These are phyloP conservation scores for Fusarium xyrophilum DNA, from an alignment of 2,329 filamentous ascomycete species.

Conservation along the genomic window DNA sequence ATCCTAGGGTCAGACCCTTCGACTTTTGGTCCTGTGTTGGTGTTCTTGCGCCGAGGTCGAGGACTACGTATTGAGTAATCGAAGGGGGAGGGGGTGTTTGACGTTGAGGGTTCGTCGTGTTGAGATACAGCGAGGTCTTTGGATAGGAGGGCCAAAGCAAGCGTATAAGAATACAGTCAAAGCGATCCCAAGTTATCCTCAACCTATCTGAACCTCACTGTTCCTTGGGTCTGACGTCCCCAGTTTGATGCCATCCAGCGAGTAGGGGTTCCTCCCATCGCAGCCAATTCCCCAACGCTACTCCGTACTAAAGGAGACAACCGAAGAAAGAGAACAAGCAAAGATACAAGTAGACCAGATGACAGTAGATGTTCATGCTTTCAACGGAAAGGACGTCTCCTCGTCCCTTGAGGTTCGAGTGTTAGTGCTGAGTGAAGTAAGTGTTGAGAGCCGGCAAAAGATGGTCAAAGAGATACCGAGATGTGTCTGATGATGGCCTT, in stretches of 20 bases:
- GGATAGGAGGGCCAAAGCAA: neutral
- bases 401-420: too few relatives aligned
- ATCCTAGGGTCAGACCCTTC: neutral
- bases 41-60: neutral
- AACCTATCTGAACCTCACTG: too few relatives aligned
- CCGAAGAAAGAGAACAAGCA: neutral
- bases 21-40: neutral
- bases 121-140: neutral
- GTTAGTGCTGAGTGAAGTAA: neutral
- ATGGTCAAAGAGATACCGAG: neutral
- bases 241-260: neutral
- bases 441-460: neutral
- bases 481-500: neutral
- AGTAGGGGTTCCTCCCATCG: too few relatives aligned
- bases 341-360: neutral
- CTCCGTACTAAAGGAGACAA: neutral
- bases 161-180: neutral
- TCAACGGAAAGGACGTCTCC: too few relatives aligned
- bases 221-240: neutral
- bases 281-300: neutral
- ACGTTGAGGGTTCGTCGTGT: neutral
- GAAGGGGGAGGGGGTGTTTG: neutral
- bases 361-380: fast-evolving
- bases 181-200: neutral
- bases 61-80: neutral